Percentiles rank a stretch among this genome's conserved stretches.
Evolutionary conservation across 345 rosid genomes (phyloP).

Genomic region (Pugionium cornutum): DNA sequence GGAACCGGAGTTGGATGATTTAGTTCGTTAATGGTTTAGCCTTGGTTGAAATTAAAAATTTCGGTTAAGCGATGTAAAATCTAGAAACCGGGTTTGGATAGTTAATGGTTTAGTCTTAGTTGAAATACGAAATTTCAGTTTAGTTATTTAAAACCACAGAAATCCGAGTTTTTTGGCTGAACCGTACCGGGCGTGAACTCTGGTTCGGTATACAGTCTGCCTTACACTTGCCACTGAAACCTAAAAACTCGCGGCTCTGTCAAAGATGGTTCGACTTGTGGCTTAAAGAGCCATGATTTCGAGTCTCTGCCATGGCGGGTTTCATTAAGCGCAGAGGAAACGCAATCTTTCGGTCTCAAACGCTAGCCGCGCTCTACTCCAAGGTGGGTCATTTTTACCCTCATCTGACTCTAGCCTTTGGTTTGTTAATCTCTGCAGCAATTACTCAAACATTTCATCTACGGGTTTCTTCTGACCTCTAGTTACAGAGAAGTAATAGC

Average conservation of each 20-base stretch:
- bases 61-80: background rate
- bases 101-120: background rate
- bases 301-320: constrained; percentile 45
- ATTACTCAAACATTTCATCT: constrained; percentile 49
- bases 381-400: constrained; percentile 45
- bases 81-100: background rate
- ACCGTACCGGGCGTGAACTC: constrained; percentile 23
- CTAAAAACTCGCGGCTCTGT: constrained; percentile 23
- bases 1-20: background rate
- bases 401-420: background rate
- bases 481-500: constrained; percentile 48
- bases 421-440: constrained; percentile 32
- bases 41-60: background rate
- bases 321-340: constrained; percentile 38
- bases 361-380: constrained; percentile 39
- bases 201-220: constrained; percentile 24
- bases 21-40: background rate
- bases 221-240: constrained; percentile 8
- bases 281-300: constrained; percentile 46
- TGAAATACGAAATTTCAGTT: constrained; percentile 2
- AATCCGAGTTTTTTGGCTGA: background rate
- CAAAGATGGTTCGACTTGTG: constrained; percentile 21
- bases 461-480: constrained; percentile 12
- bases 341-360: constrained; percentile 45
- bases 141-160: background rate